A percentile compares a stretch with the other conserved stretches of the same genome.
Conservation (phyloP, 2,329 filamentous ascomycete genomes). For the Nigrospora oryzae region DNA sequence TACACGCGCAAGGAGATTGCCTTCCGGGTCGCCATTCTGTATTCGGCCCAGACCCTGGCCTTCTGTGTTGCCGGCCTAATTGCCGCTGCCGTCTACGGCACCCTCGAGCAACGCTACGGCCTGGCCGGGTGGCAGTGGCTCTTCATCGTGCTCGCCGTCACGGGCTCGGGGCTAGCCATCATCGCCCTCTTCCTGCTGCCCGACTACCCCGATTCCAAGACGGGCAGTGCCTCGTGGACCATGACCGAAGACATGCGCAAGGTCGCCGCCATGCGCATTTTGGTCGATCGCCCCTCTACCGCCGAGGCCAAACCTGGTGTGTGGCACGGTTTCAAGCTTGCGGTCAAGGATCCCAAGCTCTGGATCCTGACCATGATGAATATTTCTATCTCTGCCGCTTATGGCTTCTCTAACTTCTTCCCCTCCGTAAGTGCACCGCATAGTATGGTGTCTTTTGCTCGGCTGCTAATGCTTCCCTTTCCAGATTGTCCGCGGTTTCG, state of each 20-base stretch:
- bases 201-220: constrained; percentile 38
- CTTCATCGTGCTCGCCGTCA: constrained; percentile 29
- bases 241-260: constrained; percentile 10
- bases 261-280: background rate
- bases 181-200: constrained; percentile 35
- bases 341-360: constrained; percentile 12
- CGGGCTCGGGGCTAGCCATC: constrained; percentile 27
- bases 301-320: constrained; percentile 11
- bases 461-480: too few species aligned
- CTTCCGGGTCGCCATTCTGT: background rate
- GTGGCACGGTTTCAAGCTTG: constrained; percentile 12
- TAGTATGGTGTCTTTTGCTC: constrained; percentile 3
- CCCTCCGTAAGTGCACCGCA: constrained; percentile 10
- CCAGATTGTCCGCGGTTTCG: too few species aligned
- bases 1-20: too few species aligned
- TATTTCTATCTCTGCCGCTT: constrained; percentile 11
- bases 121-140: constrained; percentile 39
- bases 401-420: constrained; percentile 15
- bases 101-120: constrained; percentile 32
- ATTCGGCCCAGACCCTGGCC: background rate
- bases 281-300: constrained; percentile 12
- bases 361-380: constrained; percentile 12
- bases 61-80: constrained; percentile 21
- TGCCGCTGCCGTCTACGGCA: constrained; percentile 33
- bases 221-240: constrained; percentile 13